These are phyloP conservation scores for Xylariaceae sp. DNA, from an alignment of 2,329 filamentous ascomycete species.

Conservation along the genomic window DNA sequence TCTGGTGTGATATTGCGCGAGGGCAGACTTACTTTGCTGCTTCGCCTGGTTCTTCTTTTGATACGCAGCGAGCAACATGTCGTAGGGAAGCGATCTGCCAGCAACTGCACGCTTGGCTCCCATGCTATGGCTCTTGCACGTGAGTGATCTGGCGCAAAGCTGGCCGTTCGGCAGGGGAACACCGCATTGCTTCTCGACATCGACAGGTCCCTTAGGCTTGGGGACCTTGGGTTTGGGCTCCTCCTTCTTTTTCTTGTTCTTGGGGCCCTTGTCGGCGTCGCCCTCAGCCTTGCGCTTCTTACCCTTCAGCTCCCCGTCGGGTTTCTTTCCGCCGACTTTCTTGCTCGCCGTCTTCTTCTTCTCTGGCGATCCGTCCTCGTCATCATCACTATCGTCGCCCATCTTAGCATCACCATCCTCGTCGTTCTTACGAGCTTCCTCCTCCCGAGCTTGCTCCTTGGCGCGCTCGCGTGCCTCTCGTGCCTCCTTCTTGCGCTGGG, in stretches of 20 bases:
- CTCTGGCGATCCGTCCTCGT: constrained; percentile 44
- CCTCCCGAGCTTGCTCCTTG: constrained; percentile 56
- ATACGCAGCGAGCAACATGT: constrained; percentile 83
- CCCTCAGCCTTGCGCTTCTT: constrained; percentile 76
- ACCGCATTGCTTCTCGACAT: constrained; percentile 91
- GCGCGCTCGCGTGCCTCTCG: constrained; percentile 66
- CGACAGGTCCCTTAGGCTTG: constrained; percentile 86
- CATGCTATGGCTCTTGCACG: constrained; percentile 95
- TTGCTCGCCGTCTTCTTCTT: constrained; percentile 41
- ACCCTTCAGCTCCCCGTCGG: constrained; percentile 60
- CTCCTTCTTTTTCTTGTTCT: constrained; percentile 93
- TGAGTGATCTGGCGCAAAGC: constrained; percentile 81
- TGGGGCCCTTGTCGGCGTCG: constrained; percentile 76
- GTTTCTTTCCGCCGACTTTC: constrained; percentile 64
- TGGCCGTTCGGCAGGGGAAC: constrained; percentile 81
- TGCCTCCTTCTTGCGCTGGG: constrained; percentile 71
- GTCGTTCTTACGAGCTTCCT: constrained; percentile 51
- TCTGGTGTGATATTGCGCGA: not conserved
- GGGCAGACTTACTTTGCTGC: constrained; percentile 72
- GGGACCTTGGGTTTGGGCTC: constrained; percentile 78
- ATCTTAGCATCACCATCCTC: constrained; percentile 37
- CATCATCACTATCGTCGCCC: constrained; percentile 46
- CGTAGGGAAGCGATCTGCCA: constrained; percentile 82
- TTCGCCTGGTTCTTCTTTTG: constrained; percentile 99
- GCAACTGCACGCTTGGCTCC: constrained; percentile 86